Evolutionary conservation across 2,329 filamentous ascomycete species (phyloP), one percentile per base, ranked within the genome.

Genomic region (Aspergillus quadricinctus): DNA sequence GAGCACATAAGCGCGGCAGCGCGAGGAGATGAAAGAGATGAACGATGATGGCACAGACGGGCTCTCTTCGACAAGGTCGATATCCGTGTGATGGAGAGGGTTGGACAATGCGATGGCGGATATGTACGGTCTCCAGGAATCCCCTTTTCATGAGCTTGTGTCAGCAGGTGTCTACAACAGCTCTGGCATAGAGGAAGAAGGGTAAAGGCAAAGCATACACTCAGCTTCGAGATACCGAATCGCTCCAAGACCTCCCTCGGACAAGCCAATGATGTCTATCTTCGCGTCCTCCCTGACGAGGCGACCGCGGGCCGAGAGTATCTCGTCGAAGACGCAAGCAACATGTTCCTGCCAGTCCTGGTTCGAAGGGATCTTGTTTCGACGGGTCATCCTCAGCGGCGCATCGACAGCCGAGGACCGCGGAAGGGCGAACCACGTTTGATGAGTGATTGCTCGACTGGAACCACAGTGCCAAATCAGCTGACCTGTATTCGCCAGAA

Each of bases 401-500:
- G 75, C 69, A 58, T 89, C 84, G 10, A 87, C 85, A 2, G 85
- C 80, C 49, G 84, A 88, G 55, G 80, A 77, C 63, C 87, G 81
- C 1, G 87, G 86, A 48, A 88, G 74, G 1, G 78, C 79, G 7
- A 77, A 68, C 78, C 87, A 88, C 3, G 80, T 81, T 0, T 69
- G 67, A 1, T 80, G 69, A 1, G 83, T 88, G 58, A 96, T 77
- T 0, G 85, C 79, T 50, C 82, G 80, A 52, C 80, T 74, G 1
- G 80, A 80, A 52, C 83, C 80, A 43, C 88, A 84, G 70, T 88
- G 90, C 86, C 90, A 97, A 65, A 87, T 78, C 19, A 89, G 77
- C 73, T 95, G 86, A 4, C 90, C 90, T 3, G 85, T 79, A 69
- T 96, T 97, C 48, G 90, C 83, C 27, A 96, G 77, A 28, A 97